Conservation (phyloP, 2,329 filamentous ascomycete species). For the Hypoxylon sp. region DNA sequence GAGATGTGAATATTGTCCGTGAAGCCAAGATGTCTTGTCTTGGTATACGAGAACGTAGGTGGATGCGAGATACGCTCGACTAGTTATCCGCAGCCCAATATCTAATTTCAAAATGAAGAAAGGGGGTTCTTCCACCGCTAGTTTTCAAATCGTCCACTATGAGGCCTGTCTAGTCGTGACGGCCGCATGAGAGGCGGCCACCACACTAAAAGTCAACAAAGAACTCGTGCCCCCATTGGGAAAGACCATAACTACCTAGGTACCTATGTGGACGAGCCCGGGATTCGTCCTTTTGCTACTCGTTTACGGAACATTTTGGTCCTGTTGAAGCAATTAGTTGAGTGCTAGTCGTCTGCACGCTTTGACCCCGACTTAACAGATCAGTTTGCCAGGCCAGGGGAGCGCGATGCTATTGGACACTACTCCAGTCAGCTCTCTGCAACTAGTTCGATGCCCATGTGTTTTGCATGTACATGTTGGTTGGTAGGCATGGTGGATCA, state of each 20-base stretch:
- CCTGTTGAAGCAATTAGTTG: slow-evolving; percentile 31
- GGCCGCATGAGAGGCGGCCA: slow-evolving; percentile 38
- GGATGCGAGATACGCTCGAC: slow-evolving; percentile 13
- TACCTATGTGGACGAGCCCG: slow-evolving; percentile 14
- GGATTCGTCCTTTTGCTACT: slow-evolving; percentile 11
- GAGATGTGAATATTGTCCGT: slow-evolving; percentile 2
- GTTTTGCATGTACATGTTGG: slow-evolving; percentile 44
- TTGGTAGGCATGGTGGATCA: slow-evolving; percentile 40
- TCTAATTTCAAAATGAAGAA: slow-evolving; percentile 18
- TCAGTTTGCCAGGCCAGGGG: slow-evolving; percentile 33
- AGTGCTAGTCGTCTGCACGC: slow-evolving; percentile 39
- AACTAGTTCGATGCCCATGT: slow-evolving; percentile 46
- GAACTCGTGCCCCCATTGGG: slow-evolving; percentile 29
- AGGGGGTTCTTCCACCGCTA: slow-evolving; percentile 40
- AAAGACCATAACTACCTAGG: slow-evolving; percentile 23
- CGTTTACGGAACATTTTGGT: slow-evolving; percentile 27
- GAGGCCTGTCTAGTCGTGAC: slow-evolving; percentile 16
- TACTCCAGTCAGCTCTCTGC: slow-evolving; percentile 40
- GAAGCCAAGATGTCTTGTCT: background rate
- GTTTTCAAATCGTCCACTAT: slow-evolving; percentile 24
- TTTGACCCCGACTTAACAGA: slow-evolving; percentile 36
- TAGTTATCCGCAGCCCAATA: slow-evolving; percentile 11
- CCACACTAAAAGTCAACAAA: slow-evolving; percentile 29
- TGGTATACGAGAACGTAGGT: slow-evolving; percentile 26
- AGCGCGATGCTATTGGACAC: slow-evolving; percentile 33